Conservation (phyloP, 1,139 yeast genomes). For the Taphrina sp. region DNA sequence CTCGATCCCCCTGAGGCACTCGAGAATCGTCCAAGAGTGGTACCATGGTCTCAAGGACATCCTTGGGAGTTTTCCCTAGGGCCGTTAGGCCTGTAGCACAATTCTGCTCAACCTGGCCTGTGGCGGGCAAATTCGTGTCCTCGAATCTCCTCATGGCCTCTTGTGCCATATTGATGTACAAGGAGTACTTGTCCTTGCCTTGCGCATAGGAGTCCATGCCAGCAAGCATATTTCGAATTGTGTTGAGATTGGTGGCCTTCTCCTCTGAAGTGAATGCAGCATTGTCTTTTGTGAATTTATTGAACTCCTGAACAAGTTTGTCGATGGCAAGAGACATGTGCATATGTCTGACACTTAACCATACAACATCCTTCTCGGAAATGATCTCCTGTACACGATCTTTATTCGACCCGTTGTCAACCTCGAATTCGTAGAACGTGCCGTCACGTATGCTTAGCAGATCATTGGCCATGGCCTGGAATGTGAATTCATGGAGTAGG, state of each 20-base stretch:
- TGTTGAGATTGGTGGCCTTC: constrained; percentile 44
- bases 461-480: constrained; percentile 91
- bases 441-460: constrained; percentile 51
- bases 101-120: constrained; percentile 51
- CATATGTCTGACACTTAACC: constrained; percentile 69
- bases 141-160: constrained; percentile 47
- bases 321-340: constrained; percentile 79
- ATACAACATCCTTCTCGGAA: constrained; percentile 68
- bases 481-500: constrained; percentile 83
- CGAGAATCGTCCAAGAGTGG: constrained; percentile 54
- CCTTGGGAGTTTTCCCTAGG: constrained; percentile 65
- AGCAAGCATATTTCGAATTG: constrained; percentile 48
- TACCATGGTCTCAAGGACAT: constrained; percentile 66
- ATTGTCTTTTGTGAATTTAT: constrained; percentile 67
- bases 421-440: constrained; percentile 56
- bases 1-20: constrained; percentile 51
- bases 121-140: constrained; percentile 41
- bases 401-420: constrained; percentile 63
- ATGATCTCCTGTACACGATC: constrained; percentile 52
- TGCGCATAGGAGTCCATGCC: constrained; percentile 48
- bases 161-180: constrained; percentile 47
- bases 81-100: constrained; percentile 71
- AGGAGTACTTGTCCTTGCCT: constrained; percentile 45
- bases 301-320: constrained; percentile 58
- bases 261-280: constrained; percentile 50